Evolutionary conservation across 2,329 filamentous ascomycete species (phyloP), one percentile per base, ranked within the genome.

Genomic region (Scedosporium dehoogii): DNA sequence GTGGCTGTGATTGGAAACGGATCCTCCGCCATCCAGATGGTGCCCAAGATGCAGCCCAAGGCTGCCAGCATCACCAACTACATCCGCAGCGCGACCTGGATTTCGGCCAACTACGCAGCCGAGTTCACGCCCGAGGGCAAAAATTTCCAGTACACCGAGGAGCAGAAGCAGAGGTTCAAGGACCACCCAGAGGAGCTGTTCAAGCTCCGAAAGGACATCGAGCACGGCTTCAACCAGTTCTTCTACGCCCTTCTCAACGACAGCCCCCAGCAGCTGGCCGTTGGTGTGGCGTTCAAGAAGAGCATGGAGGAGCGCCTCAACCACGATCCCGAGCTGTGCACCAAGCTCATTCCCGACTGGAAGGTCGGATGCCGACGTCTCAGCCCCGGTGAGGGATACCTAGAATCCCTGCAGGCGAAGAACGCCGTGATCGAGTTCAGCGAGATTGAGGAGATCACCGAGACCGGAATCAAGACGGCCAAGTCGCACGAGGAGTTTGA

Each of bases 231-330:
- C 48, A 53, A 53, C 16, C 23, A 21, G 9, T 21, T 18, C 18
- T 53, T 53, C 48, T 25, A 18, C 18, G 18, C 23, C 23, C 23
- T 53, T 4, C 18, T 53, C 48, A 18, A 25, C 23, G 48, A 53
- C 48, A 53, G 18, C 48, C 48, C 48, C 23, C 48, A 53, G 23
- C 48, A 53, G 66, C 66, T 42, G 70, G 70, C 1, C 71, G 69
- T 51, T 65, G 72, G 21, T 69, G 71, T 46, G 67, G 70, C 1
- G 61, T 72, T 1, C 62, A 61, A 23, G 51, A 67, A 57, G 65
- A 70, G 46, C 68, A 72, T 33, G 66, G 73, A 38, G 3, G 33
- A 12, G 4, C 33, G 33, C 10, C 33, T 38, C 33, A 38, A 38
- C 10, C 1, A 38, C 10, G 33, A 38, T 3, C 33, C 33, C 33